Conservation (phyloP, 1,284 basidiomycete species). For the Coniferiporia weirii region DNA sequence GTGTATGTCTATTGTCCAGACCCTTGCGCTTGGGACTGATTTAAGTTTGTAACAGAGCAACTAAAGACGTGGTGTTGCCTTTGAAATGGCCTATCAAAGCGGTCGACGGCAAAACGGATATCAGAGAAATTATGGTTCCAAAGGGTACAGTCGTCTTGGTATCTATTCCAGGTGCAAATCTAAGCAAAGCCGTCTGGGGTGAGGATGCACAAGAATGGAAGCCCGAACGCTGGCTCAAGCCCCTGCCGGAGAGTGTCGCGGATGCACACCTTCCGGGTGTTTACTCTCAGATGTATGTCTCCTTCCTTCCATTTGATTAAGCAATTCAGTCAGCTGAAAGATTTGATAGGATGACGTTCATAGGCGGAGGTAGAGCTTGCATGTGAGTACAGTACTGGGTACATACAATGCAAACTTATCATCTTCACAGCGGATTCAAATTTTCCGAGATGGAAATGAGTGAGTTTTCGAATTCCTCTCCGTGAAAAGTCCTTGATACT, state of each 20-base stretch:
- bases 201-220: constrained; percentile 16
- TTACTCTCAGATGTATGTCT: constrained; percentile 13
- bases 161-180: constrained; percentile 10
- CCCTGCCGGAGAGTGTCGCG: constrained; percentile 9
- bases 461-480: not conserved
- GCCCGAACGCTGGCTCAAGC: constrained; percentile 14
- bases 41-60: not conserved
- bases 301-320: not conserved
- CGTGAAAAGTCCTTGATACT: not conserved
- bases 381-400: constrained; percentile 11
- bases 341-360: constrained; percentile 18
- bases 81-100: constrained; percentile 7
- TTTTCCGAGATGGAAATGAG: constrained; percentile 12
- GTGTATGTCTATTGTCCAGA: constrained; percentile 11
- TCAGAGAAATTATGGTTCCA: constrained; percentile 8
- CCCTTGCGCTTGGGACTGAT: not conserved
- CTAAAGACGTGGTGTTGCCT: constrained; percentile 11
- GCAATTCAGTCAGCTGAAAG: not conserved
- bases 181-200: constrained; percentile 15
- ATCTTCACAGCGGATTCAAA: constrained; percentile 3
- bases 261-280: constrained; percentile 13
- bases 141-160: constrained; percentile 9
- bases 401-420: not conserved
- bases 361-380: constrained; percentile 18
- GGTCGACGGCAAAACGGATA: constrained; percentile 11